Base-by-base conservation (phyloP, 1,284 basidiomycete species). In the Pisolithus thermaeus region DNA sequence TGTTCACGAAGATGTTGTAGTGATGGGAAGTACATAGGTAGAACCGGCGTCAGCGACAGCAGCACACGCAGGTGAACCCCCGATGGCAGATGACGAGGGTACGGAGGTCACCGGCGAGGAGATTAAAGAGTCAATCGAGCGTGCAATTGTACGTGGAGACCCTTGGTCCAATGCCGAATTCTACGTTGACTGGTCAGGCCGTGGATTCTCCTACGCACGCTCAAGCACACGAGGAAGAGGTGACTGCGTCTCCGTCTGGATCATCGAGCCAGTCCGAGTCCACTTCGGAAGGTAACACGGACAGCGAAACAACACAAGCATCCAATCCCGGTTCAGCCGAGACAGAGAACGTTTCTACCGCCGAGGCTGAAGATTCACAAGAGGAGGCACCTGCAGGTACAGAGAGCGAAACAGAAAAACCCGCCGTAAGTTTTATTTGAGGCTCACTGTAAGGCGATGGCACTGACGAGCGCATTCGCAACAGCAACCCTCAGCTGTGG, bases 101-200 rank as follows among this genome's bases (percentile, higher is more conserved):
- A 64, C 57, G 2, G 60, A 58, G 43, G 62, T 61, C 27, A 64
- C 72, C 38, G 59, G 54, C 35, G 61, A 72, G 46, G 70, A 71
- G 45, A 53, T 70, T 49, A 61, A 69, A 47, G 65, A 64, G 39
- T 71, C 72, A n/a, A 56, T 64, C 45, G 59, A 64, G 53, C 60
- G 58, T 47, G 66, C 63, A 3, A 57, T 61, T n/a, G 70, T 72
- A 44, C 57, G 71, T 62, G 30, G 43, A 37, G n/a, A 25, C 40
- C 47, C 35, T 36, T 9, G 32, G n/a, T 28, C 30, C 27, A 47
- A 30, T 44, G 8, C 23, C 38, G 22, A 41, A 25, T 32, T 43
- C 7, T 7, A 30, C 46, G 40, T 55, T 38, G 60, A 56, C 55
- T 54, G 32, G 22, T 16, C 42, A 69, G 68, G 58, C 55, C 22